Evolutionary conservation across 2,329 filamentous ascomycete species (phyloP), one percentile per base, ranked within the genome.

Genomic region (Fusarium sacchari): DNA sequence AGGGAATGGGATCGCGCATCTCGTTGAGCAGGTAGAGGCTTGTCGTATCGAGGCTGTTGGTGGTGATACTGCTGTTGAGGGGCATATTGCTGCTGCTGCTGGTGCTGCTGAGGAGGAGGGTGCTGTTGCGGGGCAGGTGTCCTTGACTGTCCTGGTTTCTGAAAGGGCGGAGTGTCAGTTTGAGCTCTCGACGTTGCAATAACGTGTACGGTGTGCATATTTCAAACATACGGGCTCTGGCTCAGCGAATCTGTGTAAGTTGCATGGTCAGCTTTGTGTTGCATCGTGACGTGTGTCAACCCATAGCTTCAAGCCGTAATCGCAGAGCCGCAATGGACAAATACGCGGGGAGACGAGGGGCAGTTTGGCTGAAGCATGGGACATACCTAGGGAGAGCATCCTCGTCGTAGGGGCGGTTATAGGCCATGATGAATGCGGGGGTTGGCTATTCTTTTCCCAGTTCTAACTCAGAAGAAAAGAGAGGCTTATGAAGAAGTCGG

Each of bases 321-420:
- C 60, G 73, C 72, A 76, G 65, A 74, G 70, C 67, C 72, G 58
- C 74, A 69, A 47, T 47, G 40, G 17, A 55, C 58, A 39, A 71
- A 71, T 37, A 62, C 49, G 62, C 69, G 58, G 43, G 62, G 37
- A 84, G 37, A 53, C 37, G 75, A 67, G 67, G 71, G 70, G 67
- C 60, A 72, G 30, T 40, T 26, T 52, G 66, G 39, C 37, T 59
- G 59, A 52, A 28, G 39, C 42, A 68, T 32, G 24, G 34, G 22
- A 39, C 66, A 60, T 64, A 96, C 93, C 94, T 94, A 81, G 96
- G 96, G 73, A 99, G 90, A 81, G 95, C 94, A 86, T 99, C 96
- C 39, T 95, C 95, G 83, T 99, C 97, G 86, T 95, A 96, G 63
- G 92, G 90, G 82, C 91, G 91, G 84, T 97, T 97, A 88, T 98